Evolutionary conservation across 2,329 filamentous ascomycete genomes (phyloP), one percentile per base, ranked within the genome.

Genomic region (Bipolaris sorokiniana): DNA sequence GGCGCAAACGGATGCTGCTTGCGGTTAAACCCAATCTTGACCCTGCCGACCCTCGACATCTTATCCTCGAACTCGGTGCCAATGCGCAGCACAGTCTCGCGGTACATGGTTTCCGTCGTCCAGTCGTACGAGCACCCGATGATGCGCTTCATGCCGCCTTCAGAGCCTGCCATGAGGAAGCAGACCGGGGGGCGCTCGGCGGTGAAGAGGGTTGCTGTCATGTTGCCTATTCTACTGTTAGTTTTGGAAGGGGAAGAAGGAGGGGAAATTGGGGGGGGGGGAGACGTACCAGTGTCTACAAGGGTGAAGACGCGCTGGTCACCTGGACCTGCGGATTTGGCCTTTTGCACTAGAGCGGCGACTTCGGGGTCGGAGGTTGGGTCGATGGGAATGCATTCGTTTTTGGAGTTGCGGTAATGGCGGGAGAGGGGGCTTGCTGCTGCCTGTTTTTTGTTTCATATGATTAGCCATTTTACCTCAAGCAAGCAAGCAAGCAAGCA

Each of bases 111-210:
- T 2, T 69, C 65, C 1, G 72, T 77, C 0, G 70, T 74, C 76
- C 76, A 78, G 58, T 82, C 78, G 51, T 81, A 82, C 0, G 78
- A 81, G 59, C 79, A 81, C 15, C 79, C 67, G 5, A 82, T 63
- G 3, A 78, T 77, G 7, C 81, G 72, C 54, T 81, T 79, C 77
- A 81, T 79, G 2, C 80, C 80, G 5, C 78, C 78, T 57, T 82
- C 81, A 1, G 66, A 64, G 7, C 77, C 80, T n/a, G 74, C 77
- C n/a, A 81, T 60, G 7, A 83, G 62, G 50, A 81, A 73, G 33
- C 74, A 77, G 1, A 77, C 69, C 0, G 81, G 81, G 1, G 80
- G 79, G 0, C 76, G 64, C 7, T 60, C 64, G 3, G 78, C 78
- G 15, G 63, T 55, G 58, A 82, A 80, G 6, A 79, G 62, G 0